phyloP scores from a whole-genome alignment of 805 yeast genomes.

The Candida xyloterini region DNA sequence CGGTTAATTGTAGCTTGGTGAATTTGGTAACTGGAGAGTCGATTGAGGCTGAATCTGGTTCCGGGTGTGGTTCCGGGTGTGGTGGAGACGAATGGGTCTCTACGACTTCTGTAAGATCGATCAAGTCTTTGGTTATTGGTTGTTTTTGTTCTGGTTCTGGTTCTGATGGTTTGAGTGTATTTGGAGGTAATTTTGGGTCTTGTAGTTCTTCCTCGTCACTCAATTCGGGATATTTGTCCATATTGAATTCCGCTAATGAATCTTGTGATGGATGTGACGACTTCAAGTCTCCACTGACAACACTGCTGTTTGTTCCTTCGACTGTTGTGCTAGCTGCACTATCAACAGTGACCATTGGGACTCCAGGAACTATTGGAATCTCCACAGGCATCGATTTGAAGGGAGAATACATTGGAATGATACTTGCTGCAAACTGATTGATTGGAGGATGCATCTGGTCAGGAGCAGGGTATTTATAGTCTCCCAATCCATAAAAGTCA shows the following conservation, averaged over 20 bases:
- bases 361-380: conserved; percentile 38
- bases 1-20: not conserved
- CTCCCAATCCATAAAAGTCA: conserved; percentile 34
- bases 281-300: not conserved
- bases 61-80: not conserved
- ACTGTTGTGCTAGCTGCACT: not conserved
- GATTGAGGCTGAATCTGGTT: not conserved
- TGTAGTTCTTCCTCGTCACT: not conserved
- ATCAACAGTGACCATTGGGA: conserved; percentile 1
- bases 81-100: too few species aligned
- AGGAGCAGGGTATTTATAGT: conserved; percentile 27
- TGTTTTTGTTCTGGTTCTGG: conserved; percentile 17
- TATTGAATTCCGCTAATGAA: conserved; percentile 8
- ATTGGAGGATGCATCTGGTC: conserved; percentile 28
- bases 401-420: conserved; percentile 31
- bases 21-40: not conserved
- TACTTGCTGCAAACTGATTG: conserved; percentile 31
- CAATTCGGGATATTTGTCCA: conserved; percentile 9
- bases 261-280: conserved; percentile 7
- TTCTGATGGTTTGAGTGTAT: not conserved
- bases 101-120: conserved; percentile 12
- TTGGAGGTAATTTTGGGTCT: conserved; percentile 13
- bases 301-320: not conserved
- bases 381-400: conserved; percentile 34
- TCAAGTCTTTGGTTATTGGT: conserved; percentile 8